These are phyloP conservation scores for Pelargonium citronellum DNA, from an alignment of 441 rosid species.

Conservation along the genomic window DNA sequence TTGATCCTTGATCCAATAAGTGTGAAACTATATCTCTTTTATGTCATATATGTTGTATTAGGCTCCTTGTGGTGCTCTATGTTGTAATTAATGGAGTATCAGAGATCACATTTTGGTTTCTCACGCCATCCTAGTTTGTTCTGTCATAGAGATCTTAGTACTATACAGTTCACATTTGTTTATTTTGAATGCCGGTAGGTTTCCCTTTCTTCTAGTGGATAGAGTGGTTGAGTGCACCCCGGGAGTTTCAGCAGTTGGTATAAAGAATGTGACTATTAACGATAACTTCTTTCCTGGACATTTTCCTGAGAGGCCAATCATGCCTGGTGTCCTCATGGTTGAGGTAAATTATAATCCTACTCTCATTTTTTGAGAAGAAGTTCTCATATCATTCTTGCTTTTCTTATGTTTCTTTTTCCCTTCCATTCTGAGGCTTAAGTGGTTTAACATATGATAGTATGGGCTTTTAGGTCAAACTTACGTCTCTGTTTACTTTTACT, in stretches of 20 bases:
- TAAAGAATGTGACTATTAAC: constrained; percentile 86
- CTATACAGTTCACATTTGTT: neutral
- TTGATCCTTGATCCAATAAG: neutral
- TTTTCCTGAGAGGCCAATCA: constrained; percentile 83
- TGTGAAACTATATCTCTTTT: neutral
- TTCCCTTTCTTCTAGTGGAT: constrained; percentile 87
- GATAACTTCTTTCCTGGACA: constrained; percentile 94
- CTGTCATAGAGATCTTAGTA: neutral
- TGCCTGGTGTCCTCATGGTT: constrained; percentile 96
- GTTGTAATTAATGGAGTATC: neutral
- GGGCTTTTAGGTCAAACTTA: neutral
- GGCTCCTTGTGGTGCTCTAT: neutral
- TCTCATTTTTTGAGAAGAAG: neutral
- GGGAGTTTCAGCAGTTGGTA: constrained; percentile 82
- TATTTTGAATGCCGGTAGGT: constrained; percentile 34
- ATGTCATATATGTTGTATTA: neutral
- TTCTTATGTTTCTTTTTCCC: too few relatives aligned
- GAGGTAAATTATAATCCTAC: constrained; percentile 42
- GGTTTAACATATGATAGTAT: too few relatives aligned
- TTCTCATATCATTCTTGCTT: neutral
- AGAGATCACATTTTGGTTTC: neutral
- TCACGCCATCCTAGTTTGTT: neutral
- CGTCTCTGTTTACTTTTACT: neutral
- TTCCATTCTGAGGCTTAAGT: too few relatives aligned
- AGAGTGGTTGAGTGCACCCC: constrained; percentile 83